phyloP scores from a whole-genome alignment of 805 yeast genomes.

The Candida sithepensis region DNA sequence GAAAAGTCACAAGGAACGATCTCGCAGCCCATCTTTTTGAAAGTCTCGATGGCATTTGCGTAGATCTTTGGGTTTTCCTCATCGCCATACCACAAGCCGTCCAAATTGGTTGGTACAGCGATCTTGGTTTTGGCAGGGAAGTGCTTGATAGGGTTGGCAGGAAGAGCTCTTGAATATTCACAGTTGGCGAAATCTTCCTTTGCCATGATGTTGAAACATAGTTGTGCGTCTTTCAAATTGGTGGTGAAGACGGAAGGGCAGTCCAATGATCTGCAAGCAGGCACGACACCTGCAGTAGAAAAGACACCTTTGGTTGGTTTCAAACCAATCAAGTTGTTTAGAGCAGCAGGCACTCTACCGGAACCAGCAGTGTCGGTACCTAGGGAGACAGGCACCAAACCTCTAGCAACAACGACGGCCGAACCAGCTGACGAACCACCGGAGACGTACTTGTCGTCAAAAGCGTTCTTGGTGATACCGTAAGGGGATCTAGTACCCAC shows the following conservation, averaged over 20 bases:
- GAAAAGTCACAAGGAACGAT: conserved; percentile 66
- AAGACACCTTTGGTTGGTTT: conserved; percentile 90
- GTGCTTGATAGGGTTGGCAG: conserved; percentile 56
- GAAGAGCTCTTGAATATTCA: conserved; percentile 77
- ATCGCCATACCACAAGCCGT: conserved; percentile 73
- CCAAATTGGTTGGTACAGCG: conserved; percentile 70
- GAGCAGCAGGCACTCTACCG: conserved; percentile 95
- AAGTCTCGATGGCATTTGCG: conserved; percentile 53
- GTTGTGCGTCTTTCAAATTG: conserved; percentile 79
- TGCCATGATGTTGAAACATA: conserved; percentile 67
- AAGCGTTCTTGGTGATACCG: conserved; percentile 82
- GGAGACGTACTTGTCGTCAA: conserved; percentile 71
- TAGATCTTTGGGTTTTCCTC: conserved; percentile 69
- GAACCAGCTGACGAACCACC: conserved; percentile 98
- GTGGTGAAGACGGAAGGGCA: conserved; percentile 85
- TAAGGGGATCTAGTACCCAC: conserved; percentile 96
- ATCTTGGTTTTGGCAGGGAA: conserved; percentile 61
- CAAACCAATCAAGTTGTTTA: conserved; percentile 87
- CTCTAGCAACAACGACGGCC: conserved; percentile 87
- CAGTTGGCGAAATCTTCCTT: conserved; percentile 63
- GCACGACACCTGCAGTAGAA: conserved; percentile 89
- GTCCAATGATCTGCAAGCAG: conserved; percentile 93
- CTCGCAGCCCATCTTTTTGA: conserved; percentile 52
- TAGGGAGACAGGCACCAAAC: conserved; percentile 81
- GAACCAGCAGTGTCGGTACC: conserved; percentile 99